Evolutionary conservation across 2,329 filamentous ascomycete genomes (phyloP), one percentile per base, ranked within the genome.

Genomic region (Neophaeococcomyces aloes): DNA sequence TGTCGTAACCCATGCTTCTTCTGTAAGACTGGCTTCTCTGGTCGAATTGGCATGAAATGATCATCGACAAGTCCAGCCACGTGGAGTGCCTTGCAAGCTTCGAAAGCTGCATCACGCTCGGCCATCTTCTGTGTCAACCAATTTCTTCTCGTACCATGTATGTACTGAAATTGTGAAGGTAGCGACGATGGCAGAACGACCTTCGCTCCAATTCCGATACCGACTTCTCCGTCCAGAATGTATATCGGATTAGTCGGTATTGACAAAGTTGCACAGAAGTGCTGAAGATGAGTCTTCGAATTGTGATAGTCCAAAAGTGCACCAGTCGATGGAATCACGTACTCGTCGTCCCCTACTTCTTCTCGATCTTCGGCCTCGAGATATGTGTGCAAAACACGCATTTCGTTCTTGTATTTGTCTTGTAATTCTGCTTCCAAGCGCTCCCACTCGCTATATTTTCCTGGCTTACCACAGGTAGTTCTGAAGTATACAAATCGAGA

Each of bases 51-150:
- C 31, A 94, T 68, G 0, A 95, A 63, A 53, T 94, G 72, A 11
- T 93, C 76, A 48, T 85, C 87, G 1, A 96, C 62, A 4, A 95
- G 66, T 0, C 82, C 81, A 19, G 75, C 80, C 6, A 74, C 54
- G 57, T 89, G 79, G 0, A 96, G 68, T 4, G 69, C 69, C 17
- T 75, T 63, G 56, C 88, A 94, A 1, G 87, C 84, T 56, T 85
- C 76, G 48, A 94, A 91, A 0, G 86, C 83, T 1, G 82, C 86
- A 60, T 95, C 89, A 56, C 83, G 86, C 52, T 70, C 78, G 0
- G 87, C 86, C 52, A 77, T 78, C 45, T 70, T 75, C 55, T 91
- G 81, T 0, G 79, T 83, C 8, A 53, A 61, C 87, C 87, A 95
- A n/a, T 59, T 49, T 29, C 58, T 49, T 21, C 60, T 59, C 40